phyloP scores from a whole-genome alignment of 169 alveolate genomes.

The Ichthyophthirius multifiliis region DNA sequence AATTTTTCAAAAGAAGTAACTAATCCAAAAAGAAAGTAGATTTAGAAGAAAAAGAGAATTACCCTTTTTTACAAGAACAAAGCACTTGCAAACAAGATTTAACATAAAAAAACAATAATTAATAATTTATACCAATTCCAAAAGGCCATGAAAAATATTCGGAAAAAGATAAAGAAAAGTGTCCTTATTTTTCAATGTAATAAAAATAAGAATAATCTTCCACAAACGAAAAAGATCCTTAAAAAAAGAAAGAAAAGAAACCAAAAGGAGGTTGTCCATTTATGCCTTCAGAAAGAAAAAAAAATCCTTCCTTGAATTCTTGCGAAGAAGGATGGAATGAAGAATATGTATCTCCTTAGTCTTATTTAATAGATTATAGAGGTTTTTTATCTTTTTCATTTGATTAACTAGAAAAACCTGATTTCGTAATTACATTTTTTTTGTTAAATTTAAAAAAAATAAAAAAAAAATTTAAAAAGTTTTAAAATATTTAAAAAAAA shows the following conservation, averaged over 20 bases:
- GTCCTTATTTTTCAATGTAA: constrained; percentile 7
- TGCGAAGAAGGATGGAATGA: constrained; percentile 13
- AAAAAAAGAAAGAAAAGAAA: constrained; percentile 3
- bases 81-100: background rate
- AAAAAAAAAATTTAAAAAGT: background rate
- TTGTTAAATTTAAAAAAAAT: background rate
- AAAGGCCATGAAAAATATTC: background rate
- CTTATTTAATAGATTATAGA: constrained; percentile 30
- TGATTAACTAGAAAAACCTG: constrained; percentile 9
- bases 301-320: constrained; percentile 26
- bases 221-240: background rate
- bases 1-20: background rate
- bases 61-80: background rate
- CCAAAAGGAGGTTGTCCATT: constrained; percentile 50
- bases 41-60: background rate
- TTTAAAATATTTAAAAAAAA: no score
- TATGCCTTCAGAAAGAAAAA: constrained; percentile 39
- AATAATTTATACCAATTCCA: background rate
- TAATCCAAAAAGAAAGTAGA: background rate
- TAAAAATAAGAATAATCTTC: background rate
- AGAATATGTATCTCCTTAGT: constrained; percentile 23
- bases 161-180: constrained; percentile 1
- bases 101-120: background rate
- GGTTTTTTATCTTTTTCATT: constrained; percentile 35
- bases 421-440: background rate